Evolutionary conservation across 2,329 filamentous ascomycete species (phyloP), one percentile per base, ranked within the genome.

Genomic region (Tolypocladium ovalisporum): DNA sequence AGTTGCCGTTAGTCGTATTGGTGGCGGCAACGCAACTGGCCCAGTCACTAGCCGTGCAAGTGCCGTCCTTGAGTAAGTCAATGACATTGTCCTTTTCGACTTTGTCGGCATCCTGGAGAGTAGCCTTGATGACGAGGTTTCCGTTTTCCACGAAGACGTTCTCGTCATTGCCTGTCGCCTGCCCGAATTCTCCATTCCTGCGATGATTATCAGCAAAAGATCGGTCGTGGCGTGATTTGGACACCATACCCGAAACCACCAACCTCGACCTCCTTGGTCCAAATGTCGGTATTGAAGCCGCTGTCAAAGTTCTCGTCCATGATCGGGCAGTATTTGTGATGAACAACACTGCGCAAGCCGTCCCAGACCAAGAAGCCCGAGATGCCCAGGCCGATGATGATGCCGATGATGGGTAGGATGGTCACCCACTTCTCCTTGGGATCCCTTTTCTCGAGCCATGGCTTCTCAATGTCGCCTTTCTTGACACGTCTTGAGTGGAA

Each of bases 341-440:
- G 83, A 39, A 88, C 80, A 3, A 94, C 88, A 57, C 83, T 86
- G 54, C 75, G 74, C 42, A 92, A 68, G 4, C 90, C 90, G 62
- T 92, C 86, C 79, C 85, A 94, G 53, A 94, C 76, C 51, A 94
- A 73, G 65, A 92, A 82, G 1, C 79, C 89, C 1, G 86, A 82
- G 44, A 92, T 73, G 3, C 70, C 81, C 39, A 93, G 68, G 17
- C 90, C 90, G 17, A 91, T 60, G 3, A 85, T 53, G 54, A 94
- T 82, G 52, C 89, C 89, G 29, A 90, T 68, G 47, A 91, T 67
- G 2, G 89, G 89, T 58, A 95, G 80, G 61, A 93, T 90, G 2
- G 86, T 91, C 10, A 90, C 85, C 89, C 89, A 94, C 75, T 90
- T 94, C 77, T 93, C 88, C 69, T 85, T 87, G 15, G 87, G 85